Conservation (phyloP, 1,139 yeast genomes). For the Magnusiomyces fungicola region DNA sequence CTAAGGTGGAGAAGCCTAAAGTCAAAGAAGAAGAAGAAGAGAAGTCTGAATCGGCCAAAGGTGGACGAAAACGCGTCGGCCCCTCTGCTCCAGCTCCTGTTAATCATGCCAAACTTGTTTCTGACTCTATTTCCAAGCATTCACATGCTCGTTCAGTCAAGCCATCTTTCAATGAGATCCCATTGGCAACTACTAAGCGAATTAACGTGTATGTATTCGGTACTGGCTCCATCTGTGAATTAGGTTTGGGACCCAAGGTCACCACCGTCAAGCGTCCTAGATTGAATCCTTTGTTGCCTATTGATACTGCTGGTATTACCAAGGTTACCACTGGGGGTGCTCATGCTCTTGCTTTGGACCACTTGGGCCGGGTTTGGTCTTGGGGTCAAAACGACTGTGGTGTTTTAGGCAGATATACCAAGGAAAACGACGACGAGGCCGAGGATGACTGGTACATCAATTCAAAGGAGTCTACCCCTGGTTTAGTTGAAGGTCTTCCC, state of each 20-base stretch:
- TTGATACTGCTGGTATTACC: conserved; percentile 59
- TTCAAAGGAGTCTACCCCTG: conserved; percentile 84
- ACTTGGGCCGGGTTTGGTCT: conserved; percentile 72
- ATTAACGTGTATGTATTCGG: conserved; percentile 91
- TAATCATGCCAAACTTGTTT: not conserved
- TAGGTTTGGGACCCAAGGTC: conserved; percentile 89
- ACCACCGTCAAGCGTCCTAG: conserved; percentile 95
- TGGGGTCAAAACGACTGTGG: conserved; percentile 97
- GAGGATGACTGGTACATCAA: conserved; percentile 81
- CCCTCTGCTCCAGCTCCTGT: not conserved
- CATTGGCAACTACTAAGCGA: conserved; percentile 38
- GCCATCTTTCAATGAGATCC: conserved; percentile 20
- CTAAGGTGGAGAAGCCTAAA: not conserved
- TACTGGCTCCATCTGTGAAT: conserved; percentile 93
- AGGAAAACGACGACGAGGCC: conserved; percentile 54
- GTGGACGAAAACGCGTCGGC: not conserved
- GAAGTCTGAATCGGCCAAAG: not conserved
- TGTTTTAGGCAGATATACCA: conserved; percentile 85
- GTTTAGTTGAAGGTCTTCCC: conserved; percentile 62
- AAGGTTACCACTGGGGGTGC: conserved; percentile 94
- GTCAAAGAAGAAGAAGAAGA: not conserved
- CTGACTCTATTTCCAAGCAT: not conserved
- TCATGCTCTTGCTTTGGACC: conserved; percentile 80
- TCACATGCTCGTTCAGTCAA: not conserved
- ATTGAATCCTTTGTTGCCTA: conserved; percentile 64